phyloP scores from a whole-genome alignment of 2,329 filamentous ascomycete genomes.

The Colletotrichum paranaense region DNA sequence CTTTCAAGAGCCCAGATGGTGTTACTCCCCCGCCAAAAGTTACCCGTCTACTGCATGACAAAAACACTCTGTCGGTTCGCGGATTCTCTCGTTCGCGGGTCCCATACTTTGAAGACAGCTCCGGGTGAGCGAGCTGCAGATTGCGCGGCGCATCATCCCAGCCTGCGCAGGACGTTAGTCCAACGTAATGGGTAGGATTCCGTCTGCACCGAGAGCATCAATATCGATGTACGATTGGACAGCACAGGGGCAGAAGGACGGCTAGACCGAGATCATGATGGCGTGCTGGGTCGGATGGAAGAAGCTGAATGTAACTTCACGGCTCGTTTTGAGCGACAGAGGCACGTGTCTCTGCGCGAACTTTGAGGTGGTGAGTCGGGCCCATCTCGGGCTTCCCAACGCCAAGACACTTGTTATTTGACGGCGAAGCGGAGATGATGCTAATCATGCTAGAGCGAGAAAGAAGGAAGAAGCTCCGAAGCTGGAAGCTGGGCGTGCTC shows the following conservation, averaged over 20 bases:
- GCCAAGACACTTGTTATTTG: slow-evolving; percentile 31
- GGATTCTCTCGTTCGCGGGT: slow-evolving; percentile 22
- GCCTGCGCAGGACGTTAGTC: slow-evolving; percentile 18
- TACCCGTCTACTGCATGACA: slow-evolving; percentile 19
- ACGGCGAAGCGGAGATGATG: slow-evolving; percentile 23
- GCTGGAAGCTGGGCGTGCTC: neutral
- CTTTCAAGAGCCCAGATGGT: neutral
- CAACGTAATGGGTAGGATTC: slow-evolving; percentile 25
- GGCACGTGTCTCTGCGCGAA: slow-evolving; percentile 26
- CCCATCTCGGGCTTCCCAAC: slow-evolving; percentile 10
- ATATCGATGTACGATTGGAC: slow-evolving; percentile 14
- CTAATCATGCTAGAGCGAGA: slow-evolving; percentile 15
- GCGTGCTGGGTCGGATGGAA: slow-evolving; percentile 20
- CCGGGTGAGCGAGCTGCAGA: slow-evolving; percentile 5
- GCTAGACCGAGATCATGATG: slow-evolving; percentile 28
- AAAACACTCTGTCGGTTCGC: slow-evolving; percentile 22
- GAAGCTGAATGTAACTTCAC: slow-evolving; percentile 28
- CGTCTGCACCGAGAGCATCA: slow-evolving; percentile 12
- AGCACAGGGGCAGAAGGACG: neutral
- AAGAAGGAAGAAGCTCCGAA: slow-evolving; percentile 3
- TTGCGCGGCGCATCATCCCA: slow-evolving; percentile 9
- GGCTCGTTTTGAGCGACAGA: slow-evolving; percentile 24
- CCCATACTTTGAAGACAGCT: neutral
- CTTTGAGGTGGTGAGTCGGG: neutral
- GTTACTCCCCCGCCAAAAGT: slow-evolving; percentile 1